Percentiles rank a stretch among this genome's conserved stretches.
Conservation (phyloP, 176 grass and related monocot species). For the Hordeum vulgare region DNA sequence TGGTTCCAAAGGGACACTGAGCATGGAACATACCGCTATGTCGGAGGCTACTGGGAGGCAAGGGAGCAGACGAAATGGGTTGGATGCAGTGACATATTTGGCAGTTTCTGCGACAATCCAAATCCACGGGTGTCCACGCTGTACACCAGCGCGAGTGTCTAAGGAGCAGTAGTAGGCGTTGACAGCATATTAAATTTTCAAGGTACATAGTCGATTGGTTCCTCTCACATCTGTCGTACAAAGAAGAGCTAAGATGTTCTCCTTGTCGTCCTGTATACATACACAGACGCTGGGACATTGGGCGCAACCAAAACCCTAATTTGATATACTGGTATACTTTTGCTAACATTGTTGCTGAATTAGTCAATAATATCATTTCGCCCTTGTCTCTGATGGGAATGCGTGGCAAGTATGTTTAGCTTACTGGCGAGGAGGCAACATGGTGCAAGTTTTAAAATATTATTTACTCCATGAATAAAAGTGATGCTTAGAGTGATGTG, state of each 20-base stretch:
- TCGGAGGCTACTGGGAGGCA: constrained; percentile 80
- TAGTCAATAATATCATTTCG: constrained; percentile 7
- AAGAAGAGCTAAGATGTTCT: constrained; percentile 21
- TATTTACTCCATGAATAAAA: not conserved
- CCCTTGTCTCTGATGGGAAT: not conserved
- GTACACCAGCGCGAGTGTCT: constrained; percentile 41
- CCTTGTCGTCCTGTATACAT: not conserved
- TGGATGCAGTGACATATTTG: constrained; percentile 72
- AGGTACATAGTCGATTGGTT: constrained; percentile 31
- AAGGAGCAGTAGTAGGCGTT: constrained; percentile 27
- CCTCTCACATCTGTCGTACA: constrained; percentile 1
- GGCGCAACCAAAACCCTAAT: not conserved
- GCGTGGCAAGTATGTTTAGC: not conserved
- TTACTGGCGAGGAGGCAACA: not conserved
- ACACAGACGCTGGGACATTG: not conserved
- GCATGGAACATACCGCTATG: constrained; percentile 45
- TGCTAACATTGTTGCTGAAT: constrained; percentile 37
- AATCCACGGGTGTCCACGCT: constrained; percentile 11
- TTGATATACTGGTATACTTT: constrained; percentile 15
- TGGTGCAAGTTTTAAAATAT: not conserved
- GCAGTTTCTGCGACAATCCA: constrained; percentile 32
- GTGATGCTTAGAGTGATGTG: not conserved
- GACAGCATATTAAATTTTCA: constrained; percentile 21
- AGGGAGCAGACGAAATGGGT: constrained; percentile 62
- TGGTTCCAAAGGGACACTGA: constrained; percentile 63